Conservation (phyloP, 192 early-diverging fungal genomes). For the Coemansia brasiliensis region DNA sequence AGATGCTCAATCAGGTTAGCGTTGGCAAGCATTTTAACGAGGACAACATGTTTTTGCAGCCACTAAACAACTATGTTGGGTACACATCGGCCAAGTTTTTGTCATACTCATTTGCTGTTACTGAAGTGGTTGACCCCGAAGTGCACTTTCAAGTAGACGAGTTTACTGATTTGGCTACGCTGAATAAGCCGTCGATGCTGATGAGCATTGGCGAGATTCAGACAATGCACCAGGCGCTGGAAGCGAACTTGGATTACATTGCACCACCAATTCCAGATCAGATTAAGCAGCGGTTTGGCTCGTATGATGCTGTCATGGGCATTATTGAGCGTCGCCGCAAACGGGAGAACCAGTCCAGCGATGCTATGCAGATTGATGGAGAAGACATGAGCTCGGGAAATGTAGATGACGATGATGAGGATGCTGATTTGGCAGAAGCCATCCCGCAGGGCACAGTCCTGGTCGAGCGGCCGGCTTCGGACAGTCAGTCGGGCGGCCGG, state of each 20-base stretch:
- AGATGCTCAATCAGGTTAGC: slow-evolving; percentile 95
- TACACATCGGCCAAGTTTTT: slow-evolving; percentile 78
- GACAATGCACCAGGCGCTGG: slow-evolving; percentile 80
- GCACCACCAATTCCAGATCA: slow-evolving; percentile 58
- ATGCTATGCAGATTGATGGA: slow-evolving; percentile 14
- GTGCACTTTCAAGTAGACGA: slow-evolving; percentile 88
- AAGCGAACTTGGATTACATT: slow-evolving; percentile 78
- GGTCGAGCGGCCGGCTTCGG: slow-evolving; percentile 42
- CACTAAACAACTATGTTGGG: slow-evolving; percentile 80
- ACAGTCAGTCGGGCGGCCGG: slow-evolving; percentile 18
- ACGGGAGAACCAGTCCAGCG: slow-evolving; percentile 27
- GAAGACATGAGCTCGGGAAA: neutral
- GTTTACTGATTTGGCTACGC: slow-evolving; percentile 76
- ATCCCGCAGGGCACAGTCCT: slow-evolving; percentile 55
- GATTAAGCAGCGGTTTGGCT: slow-evolving; percentile 54
- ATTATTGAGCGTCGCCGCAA: slow-evolving; percentile 52
- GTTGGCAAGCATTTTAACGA: slow-evolving; percentile 78
- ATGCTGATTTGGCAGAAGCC: slow-evolving; percentile 46
- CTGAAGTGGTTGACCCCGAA: slow-evolving; percentile 85
- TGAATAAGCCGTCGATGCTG: slow-evolving; percentile 82
- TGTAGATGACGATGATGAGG: slow-evolving; percentile 43
- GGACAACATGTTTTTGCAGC: slow-evolving; percentile 68
- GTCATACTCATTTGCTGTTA: slow-evolving; percentile 83
- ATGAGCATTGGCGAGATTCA: slow-evolving; percentile 92
- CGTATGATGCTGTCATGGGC: slow-evolving; percentile 52